A percentile compares a stretch with the other conserved stretches of the same genome.
These are phyloP conservation scores for Phytophthora nicotianae DNA, from an alignment of 352 stramenopile species.

Conservation along the genomic window DNA sequence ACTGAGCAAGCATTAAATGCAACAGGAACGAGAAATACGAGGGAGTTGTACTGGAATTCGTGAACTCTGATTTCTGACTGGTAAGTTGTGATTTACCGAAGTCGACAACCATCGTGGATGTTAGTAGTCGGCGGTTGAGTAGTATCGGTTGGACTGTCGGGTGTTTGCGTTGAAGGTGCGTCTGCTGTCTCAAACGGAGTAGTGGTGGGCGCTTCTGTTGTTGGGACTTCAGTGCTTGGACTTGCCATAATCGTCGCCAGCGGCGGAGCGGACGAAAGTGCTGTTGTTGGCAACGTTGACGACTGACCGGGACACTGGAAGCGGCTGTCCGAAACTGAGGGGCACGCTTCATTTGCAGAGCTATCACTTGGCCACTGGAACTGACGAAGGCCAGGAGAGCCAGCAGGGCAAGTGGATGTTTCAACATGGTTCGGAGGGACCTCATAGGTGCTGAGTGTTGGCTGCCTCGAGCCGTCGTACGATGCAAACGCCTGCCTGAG, in stretches of 20 bases:
- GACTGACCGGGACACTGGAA: slow-evolving; percentile 14
- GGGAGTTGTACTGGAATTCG: not conserved
- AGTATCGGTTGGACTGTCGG: slow-evolving; percentile 1
- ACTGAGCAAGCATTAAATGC: slow-evolving; percentile 1
- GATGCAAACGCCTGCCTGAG: slow-evolving; percentile 55
- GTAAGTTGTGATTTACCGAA: not conserved
- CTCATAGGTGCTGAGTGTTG: slow-evolving; percentile 29
- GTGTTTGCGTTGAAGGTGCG: not conserved
- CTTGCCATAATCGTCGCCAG: slow-evolving; percentile 2
- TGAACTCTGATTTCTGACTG: not conserved
- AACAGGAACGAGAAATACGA: slow-evolving; percentile 3
- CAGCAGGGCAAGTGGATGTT: slow-evolving; percentile 25
- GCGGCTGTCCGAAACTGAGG: not conserved
- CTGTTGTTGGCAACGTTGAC: not conserved
- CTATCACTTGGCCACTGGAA: slow-evolving; percentile 36
- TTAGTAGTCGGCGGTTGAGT: slow-evolving; percentile 2
- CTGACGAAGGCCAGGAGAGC: slow-evolving; percentile 16
- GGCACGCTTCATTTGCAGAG: slow-evolving; percentile 16
- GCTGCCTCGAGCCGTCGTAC: slow-evolving; percentile 37
- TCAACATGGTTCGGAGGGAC: slow-evolving; percentile 26
- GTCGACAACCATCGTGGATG: not conserved
- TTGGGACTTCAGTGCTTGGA: not conserved
- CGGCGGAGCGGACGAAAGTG: not conserved
- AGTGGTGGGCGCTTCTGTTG: not conserved
- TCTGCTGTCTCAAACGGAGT: not conserved